phyloP scores from a whole-genome alignment of 306 rosid species.

The Ammopiptanthus mongolicus region DNA sequence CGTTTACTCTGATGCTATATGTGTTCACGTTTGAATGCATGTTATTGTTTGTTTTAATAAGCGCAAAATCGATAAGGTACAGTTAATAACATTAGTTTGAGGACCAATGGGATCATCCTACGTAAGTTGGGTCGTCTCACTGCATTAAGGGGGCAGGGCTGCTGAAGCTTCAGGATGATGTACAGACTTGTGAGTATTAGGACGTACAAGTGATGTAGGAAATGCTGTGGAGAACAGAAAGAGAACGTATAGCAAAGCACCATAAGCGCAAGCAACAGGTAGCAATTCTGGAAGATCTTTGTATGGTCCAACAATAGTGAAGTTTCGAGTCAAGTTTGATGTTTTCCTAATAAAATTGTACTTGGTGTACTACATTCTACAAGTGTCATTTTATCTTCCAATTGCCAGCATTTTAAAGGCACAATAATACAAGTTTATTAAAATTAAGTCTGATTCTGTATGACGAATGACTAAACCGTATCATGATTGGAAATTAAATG shows the following conservation, averaged over 20 bases:
- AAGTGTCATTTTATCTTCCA: not conserved
- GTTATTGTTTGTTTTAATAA: too few species aligned
- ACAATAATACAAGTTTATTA: not conserved
- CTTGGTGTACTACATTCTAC: not conserved
- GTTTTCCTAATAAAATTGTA: not conserved
- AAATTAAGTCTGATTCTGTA: not conserved
- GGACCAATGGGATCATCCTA: too few species aligned
- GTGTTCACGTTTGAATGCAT: too few species aligned
- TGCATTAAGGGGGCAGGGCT: conserved; percentile 74
- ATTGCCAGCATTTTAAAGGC: conserved; percentile 11
- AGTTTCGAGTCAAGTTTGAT: not conserved
- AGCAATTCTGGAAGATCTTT: conserved; percentile 57
- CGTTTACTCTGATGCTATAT: too few species aligned
- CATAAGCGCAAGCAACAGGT: conserved; percentile 43
- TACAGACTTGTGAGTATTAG: conserved; percentile 73
- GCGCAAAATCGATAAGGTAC: too few species aligned
- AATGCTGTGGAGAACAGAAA: conserved; percentile 35
- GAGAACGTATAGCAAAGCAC: not conserved
- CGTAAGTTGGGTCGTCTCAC: too few species aligned
- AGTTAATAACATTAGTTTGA: too few species aligned
- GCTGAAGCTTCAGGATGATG: conserved; percentile 67
- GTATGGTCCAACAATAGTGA: conserved; percentile 44
- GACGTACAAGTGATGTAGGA: conserved; percentile 96
- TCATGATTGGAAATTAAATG: too few species aligned
- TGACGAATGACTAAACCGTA: not conserved